phyloP scores from a whole-genome alignment of 306 rosid genomes.

The Vigna radiata region DNA sequence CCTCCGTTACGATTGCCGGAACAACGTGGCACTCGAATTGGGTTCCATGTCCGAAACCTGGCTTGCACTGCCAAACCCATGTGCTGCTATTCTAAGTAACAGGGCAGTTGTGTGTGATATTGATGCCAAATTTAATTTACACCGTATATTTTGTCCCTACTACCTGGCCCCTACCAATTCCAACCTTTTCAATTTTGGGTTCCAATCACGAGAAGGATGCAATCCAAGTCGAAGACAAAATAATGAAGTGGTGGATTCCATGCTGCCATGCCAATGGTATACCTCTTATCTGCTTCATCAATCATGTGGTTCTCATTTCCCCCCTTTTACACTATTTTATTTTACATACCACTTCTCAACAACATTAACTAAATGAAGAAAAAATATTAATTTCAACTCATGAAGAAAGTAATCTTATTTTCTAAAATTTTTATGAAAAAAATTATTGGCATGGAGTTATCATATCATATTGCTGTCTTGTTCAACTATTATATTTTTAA shows the following conservation, averaged over 20 bases:
- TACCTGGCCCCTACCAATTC: background rate
- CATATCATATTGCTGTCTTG: no score
- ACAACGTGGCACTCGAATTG: conserved; percentile 42
- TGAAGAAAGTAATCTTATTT: no score
- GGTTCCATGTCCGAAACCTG: conserved; percentile 49
- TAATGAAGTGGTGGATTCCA: conserved; percentile 24
- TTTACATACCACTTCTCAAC: no score
- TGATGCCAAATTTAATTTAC: conserved; percentile 1
- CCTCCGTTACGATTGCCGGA: conserved; percentile 19
- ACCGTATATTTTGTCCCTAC: background rate
- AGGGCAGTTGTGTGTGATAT: background rate
- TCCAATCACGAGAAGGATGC: background rate
- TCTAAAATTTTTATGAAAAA: no score
- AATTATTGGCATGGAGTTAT: no score
- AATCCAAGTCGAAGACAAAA: background rate
- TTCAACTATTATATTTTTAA: no score
- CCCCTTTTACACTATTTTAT: background rate
- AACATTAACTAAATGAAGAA: no score
- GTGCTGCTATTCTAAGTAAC: background rate
- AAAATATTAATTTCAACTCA: no score
- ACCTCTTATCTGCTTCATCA: conserved; percentile 40
- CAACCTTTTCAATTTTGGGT: background rate
- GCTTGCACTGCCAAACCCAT: conserved; percentile 50
- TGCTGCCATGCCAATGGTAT: background rate
- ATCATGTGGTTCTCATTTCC: conserved; percentile 33